Evolutionary conservation across 257 asterid genomes (phyloP).

Genomic region (Fraxinus anomala): DNA sequence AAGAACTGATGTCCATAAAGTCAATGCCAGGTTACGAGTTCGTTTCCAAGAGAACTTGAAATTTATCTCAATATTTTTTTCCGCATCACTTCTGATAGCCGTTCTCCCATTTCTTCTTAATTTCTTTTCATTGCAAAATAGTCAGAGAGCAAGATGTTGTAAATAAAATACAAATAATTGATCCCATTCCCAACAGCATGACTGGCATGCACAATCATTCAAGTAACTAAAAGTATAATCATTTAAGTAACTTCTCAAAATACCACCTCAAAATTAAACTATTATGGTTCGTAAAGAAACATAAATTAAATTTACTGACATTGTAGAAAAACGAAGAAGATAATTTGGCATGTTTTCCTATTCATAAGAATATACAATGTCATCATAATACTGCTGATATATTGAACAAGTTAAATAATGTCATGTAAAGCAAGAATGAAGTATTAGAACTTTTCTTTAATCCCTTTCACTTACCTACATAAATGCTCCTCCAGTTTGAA

Average conservation of each 20-base stretch:
- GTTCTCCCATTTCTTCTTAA: background rate
- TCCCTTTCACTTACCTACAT: conserved; percentile 56
- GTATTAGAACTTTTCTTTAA: background rate
- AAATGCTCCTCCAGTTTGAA: conserved; percentile 91
- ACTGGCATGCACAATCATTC: background rate
- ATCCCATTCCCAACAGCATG: background rate
- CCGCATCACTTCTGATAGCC: background rate
- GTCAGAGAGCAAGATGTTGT: background rate
- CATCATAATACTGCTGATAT: background rate
- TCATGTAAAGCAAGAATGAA: background rate
- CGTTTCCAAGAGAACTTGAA: background rate
- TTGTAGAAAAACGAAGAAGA: background rate
- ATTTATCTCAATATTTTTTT: background rate
- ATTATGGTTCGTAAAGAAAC: background rate
- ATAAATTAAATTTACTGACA: background rate
- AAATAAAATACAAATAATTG: background rate
- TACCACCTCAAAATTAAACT: background rate
- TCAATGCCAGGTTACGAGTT: background rate
- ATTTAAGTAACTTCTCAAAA: background rate
- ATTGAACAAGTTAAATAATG: conserved; percentile 2
- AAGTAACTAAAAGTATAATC: background rate
- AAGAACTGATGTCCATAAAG: background rate
- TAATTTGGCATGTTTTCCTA: background rate
- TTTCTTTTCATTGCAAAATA: background rate
- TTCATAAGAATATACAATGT: background rate